These are phyloP conservation scores for Pseudozyma tsukubaensis DNA, from an alignment of 1,284 basidiomycete species.

Conservation along the genomic window DNA sequence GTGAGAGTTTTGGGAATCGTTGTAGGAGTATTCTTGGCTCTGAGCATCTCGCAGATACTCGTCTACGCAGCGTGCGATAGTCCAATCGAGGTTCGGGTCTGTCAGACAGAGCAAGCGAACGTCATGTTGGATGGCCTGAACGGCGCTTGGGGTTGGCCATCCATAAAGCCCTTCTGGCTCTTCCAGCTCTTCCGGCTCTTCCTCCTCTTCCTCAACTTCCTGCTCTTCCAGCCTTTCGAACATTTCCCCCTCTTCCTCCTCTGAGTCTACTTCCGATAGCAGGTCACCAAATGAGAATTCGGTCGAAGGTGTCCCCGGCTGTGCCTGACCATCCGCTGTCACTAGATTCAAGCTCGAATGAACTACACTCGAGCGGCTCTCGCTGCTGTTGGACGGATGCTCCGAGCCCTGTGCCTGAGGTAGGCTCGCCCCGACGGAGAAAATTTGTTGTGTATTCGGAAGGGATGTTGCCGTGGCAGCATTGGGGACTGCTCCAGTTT, in stretches of 20 bases:
- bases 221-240: too few species aligned
- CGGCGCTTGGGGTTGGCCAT: constrained; percentile 31
- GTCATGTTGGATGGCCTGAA: constrained; percentile 26
- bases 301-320: background rate
- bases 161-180: constrained; percentile 15
- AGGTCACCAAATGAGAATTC: background rate
- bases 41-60: constrained; percentile 11
- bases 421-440: too few species aligned
- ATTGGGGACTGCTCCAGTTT: background rate
- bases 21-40: background rate
- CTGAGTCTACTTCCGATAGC: background rate
- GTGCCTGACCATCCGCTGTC: background rate
- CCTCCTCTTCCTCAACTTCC: background rate
- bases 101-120: constrained; percentile 26
- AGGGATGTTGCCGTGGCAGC: too few species aligned
- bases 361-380: too few species aligned
- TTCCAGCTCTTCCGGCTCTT: constrained; percentile 8
- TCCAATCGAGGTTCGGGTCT: constrained; percentile 12
- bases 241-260: too few species aligned
- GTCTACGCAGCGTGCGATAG: constrained; percentile 20
- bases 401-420: background rate
- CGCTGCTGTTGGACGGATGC: background rate
- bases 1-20: background rate
- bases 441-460: too few species aligned
- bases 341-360: background rate